Evolutionary conservation across 805 yeast species (phyloP).

Genomic region (Candida incommunis): DNA sequence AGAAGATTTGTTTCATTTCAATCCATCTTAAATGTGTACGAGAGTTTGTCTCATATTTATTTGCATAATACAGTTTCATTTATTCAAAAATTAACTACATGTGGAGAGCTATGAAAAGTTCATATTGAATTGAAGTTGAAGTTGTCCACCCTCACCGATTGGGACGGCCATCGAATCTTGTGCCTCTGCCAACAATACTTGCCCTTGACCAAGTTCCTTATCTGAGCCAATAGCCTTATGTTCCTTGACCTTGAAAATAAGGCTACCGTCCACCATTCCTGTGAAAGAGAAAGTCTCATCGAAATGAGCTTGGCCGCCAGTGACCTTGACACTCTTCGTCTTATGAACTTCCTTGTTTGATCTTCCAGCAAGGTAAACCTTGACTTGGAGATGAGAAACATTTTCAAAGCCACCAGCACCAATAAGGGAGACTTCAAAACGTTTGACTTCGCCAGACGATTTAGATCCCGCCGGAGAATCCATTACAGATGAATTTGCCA

Average conservation of each 20-base stretch:
- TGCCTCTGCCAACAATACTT: not conserved
- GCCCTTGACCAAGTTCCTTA: slow-evolving; percentile 43
- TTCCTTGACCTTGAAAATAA: slow-evolving; percentile 47
- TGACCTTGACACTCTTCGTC: slow-evolving; percentile 44
- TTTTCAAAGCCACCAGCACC: slow-evolving; percentile 15
- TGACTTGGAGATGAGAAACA: slow-evolving; percentile 30
- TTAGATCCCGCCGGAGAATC: slow-evolving; percentile 4
- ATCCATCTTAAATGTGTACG: not conserved
- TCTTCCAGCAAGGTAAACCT: slow-evolving; percentile 22
- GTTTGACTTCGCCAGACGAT: slow-evolving; percentile 5
- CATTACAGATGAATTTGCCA: not conserved
- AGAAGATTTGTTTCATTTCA: not conserved
- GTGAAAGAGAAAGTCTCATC: slow-evolving; percentile 54
- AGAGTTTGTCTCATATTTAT: not conserved
- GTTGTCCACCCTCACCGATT: not conserved
- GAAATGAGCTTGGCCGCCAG: slow-evolving; percentile 25
- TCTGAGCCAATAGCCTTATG: slow-evolving; percentile 66
- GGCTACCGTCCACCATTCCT: slow-evolving; percentile 44
- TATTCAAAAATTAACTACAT: not conserved
- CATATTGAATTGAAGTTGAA: not conserved
- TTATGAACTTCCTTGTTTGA: slow-evolving; percentile 46
- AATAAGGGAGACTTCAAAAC: slow-evolving; percentile 6
- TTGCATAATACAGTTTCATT: not conserved
- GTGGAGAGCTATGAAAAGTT: not conserved
- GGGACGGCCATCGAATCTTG: not conserved